phyloP scores from a whole-genome alignment of 2,329 filamentous ascomycete genomes.

The Coleophoma crateriformis region DNA sequence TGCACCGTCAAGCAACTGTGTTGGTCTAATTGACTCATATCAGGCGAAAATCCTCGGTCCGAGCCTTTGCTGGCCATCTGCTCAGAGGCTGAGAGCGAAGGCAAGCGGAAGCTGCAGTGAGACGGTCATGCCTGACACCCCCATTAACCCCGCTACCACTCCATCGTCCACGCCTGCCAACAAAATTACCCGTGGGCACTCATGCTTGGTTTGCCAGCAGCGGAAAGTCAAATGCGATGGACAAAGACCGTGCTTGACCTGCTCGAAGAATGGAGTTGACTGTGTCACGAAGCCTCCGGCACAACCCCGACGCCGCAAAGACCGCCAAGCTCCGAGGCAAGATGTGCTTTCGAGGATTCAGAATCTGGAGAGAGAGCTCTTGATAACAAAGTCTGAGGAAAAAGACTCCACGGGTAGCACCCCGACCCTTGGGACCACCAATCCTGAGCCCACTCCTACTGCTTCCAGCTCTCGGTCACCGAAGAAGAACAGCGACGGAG shows the following conservation, averaged over 20 bases:
- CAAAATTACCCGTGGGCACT: not conserved
- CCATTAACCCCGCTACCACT: too few relatives aligned
- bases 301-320: constrained; percentile 20
- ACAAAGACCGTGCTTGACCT: constrained; percentile 36
- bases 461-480: not conserved
- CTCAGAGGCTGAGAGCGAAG: too few relatives aligned
- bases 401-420: not conserved
- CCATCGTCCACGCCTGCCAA: too few relatives aligned
- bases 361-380: not conserved
- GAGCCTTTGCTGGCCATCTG: too few relatives aligned
- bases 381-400: not conserved
- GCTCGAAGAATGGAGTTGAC: constrained; percentile 31
- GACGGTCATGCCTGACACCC: too few relatives aligned
- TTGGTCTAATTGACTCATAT: too few relatives aligned
- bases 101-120: too few relatives aligned
- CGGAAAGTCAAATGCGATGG: constrained; percentile 30
- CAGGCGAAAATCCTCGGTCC: too few relatives aligned
- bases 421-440: not conserved
- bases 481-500: not conserved
- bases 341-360: not conserved
- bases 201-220: constrained; percentile 6
- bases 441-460: not conserved
- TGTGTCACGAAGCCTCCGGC: constrained; percentile 22
- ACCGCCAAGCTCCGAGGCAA: not conserved
- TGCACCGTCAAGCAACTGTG: too few relatives aligned